Evolutionary conservation across 192 early-diverging fungal genomes (phyloP).

Genomic region (Coemansia sp.): DNA sequence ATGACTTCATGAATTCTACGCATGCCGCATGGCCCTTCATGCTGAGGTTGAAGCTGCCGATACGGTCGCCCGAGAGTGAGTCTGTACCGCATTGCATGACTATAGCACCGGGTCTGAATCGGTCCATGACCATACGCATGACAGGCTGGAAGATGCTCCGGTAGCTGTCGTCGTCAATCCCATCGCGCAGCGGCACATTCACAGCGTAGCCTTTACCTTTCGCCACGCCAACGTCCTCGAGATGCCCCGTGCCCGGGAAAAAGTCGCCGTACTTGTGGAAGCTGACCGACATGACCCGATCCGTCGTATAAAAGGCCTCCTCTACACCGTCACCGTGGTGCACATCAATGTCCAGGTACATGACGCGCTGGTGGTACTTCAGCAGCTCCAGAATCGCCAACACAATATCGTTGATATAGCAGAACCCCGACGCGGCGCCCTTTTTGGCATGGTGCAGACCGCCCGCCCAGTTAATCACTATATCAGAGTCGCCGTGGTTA

Average conservation of each 20-base stretch:
- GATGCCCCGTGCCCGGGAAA: constrained; percentile 97
- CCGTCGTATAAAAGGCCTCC: constrained; percentile 97
- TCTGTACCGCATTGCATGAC: constrained; percentile 97
- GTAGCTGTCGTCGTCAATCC: constrained; percentile 94
- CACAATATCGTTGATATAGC: constrained; percentile 98
- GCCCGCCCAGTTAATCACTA: constrained; percentile 97
- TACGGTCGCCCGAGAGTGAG: constrained; percentile 88
- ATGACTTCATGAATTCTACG: constrained; percentile 89
- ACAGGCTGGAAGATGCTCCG: constrained; percentile 84
- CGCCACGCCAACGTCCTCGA: constrained; percentile 87
- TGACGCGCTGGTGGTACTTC: constrained; percentile 82
- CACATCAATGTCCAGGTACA: constrained; percentile 99
- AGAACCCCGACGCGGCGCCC: constrained; percentile 93
- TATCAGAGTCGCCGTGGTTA: constrained; percentile 81
- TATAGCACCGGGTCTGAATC: constrained; percentile 86
- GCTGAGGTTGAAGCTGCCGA: constrained; percentile 94
- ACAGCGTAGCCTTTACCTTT: constrained; percentile 89
- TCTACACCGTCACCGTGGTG: constrained; percentile 99
- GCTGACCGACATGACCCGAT: constrained; percentile 98
- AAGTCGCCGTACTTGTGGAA: constrained; percentile 99
- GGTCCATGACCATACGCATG: constrained; percentile 84
- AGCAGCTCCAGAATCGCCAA: constrained; percentile 89
- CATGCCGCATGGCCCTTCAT: constrained; percentile 94
- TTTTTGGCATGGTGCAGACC: constrained; percentile 98
- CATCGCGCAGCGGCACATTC: constrained; percentile 94